Conservation (phyloP, 306 rosid species). For the Medicago ruthenica region DNA sequence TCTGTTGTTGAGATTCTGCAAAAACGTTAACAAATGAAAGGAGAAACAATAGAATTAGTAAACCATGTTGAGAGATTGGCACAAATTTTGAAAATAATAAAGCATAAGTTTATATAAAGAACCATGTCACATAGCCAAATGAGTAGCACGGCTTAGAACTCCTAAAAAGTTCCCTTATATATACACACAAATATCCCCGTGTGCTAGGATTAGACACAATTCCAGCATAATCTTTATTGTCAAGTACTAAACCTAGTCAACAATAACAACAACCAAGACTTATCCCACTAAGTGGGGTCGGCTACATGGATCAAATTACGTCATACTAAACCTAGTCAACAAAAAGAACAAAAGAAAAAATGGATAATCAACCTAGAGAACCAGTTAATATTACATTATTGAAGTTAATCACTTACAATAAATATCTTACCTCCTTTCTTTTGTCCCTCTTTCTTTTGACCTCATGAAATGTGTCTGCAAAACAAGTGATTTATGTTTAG, state of each 20-base stretch:
- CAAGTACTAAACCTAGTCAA: constrained; percentile 26
- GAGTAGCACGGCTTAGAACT: constrained; percentile 23
- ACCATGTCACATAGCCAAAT: neutral
- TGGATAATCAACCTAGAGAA: constrained; percentile 16
- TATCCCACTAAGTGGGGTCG: too few relatives aligned
- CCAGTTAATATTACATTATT: constrained; percentile 5
- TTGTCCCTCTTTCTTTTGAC: constrained; percentile 86
- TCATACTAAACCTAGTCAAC: constrained; percentile 1
- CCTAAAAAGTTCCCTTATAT: constrained; percentile 5
- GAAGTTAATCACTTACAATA: constrained; percentile 37
- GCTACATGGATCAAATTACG: too few relatives aligned
- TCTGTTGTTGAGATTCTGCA: constrained; percentile 78
- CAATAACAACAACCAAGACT: neutral
- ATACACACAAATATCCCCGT: neutral
- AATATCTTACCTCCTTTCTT: constrained; percentile 80
- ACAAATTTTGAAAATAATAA: neutral
- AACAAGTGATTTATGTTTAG: constrained; percentile 29
- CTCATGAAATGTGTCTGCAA: constrained; percentile 88
- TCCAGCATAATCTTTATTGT: constrained; percentile 12
- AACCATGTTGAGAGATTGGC: neutral
- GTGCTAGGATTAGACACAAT: constrained; percentile 26
- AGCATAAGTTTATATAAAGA: too few relatives aligned
- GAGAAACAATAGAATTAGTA: constrained; percentile 38
- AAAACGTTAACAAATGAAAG: constrained; percentile 33
- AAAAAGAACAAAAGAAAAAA: constrained; percentile 33